Evolutionary conservation across 192 early-diverging fungal species (phyloP), one percentile per base, ranked within the genome.

Genomic region (Phlyctochytrium planicorne): DNA sequence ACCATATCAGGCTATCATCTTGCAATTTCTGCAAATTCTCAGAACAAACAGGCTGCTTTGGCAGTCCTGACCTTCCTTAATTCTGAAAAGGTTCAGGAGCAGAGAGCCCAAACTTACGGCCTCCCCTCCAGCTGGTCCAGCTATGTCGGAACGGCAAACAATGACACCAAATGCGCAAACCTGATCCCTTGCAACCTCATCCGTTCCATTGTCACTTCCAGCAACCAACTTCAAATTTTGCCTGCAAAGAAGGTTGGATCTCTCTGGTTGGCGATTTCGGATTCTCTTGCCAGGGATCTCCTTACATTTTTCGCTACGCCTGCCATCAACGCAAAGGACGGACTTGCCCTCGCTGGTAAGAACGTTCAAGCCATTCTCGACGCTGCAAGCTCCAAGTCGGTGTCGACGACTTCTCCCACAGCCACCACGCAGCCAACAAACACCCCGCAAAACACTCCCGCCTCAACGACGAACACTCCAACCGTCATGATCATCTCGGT

Each of bases 401-500:
- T 27, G 4, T 25, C 55, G 12, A 57, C 55, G 16, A 25, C 55
- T 25, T 25, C 55, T 10, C 10, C 16, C 55, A 25, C 55, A 6
- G 6, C 27, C 4, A 24, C 55, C 12, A 29, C 20, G 20, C 14
- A 10, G 14, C 14, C 10, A 12, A 24, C 55, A 10, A 27, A 6
- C 55, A 24, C 55, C 27, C 10, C 55, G 6, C 4, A 12, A 12
- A 57, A 12, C 55, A 27, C 10, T 20, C 10, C 10, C 27, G 4
- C 55, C 55, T 57, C 55, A 12, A 57, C 55, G 14, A 27, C 55
- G 14, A 57, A 29, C 55, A 57, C 20, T 27, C 55, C 55, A 12
- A 29, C 25, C 55, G 55, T 57, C 20, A 57, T 25, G 14, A 29
- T 14, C 55, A 57, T 57, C 55, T 57, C 55, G 12, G 27, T 10